Evolutionary conservation across 1,284 basidiomycete genomes (phyloP).

Genomic region (Austropuccinia psidii): DNA sequence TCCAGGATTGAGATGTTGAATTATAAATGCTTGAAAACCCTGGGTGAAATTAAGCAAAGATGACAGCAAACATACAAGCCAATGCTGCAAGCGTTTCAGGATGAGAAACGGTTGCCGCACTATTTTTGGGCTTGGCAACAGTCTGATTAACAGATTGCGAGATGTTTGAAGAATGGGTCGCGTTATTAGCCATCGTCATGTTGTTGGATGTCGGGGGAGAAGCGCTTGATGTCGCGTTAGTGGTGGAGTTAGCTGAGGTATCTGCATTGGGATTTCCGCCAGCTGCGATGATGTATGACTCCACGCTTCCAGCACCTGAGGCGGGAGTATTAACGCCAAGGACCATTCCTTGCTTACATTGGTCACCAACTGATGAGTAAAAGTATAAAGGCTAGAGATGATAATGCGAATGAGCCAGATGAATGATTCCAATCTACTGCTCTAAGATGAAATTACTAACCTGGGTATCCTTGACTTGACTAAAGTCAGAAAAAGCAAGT

Average conservation of each 20-base stretch:
- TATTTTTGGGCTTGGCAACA: no score
- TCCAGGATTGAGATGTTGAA: no score
- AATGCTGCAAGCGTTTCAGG: no score
- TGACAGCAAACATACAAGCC: no score
- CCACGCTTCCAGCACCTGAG: constrained; percentile 4
- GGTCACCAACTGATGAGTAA: constrained; percentile 31
- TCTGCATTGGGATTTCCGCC: constrained; percentile 23
- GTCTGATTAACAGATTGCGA: no score
- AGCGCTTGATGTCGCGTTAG: not conserved
- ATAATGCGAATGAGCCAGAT: not conserved
- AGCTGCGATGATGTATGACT: constrained; percentile 21
- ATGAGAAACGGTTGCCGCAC: no score
- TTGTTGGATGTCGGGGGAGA: not conserved
- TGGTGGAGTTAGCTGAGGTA: not conserved
- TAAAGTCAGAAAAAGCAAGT: not conserved
- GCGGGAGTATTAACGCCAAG: constrained; percentile 24
- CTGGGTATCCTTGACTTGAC: constrained; percentile 25
- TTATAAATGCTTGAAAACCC: no score
- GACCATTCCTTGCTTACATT: constrained; percentile 32
- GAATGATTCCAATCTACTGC: no score
- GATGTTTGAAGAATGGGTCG: no score
- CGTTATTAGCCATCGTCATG: no score
- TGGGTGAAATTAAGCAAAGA: no score
- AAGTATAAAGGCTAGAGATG: constrained; percentile 23
- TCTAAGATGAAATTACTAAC: not conserved